These are phyloP conservation scores for Rugosomyces carneus DNA, from an alignment of 1,284 basidiomycete species.

Conservation along the genomic window DNA sequence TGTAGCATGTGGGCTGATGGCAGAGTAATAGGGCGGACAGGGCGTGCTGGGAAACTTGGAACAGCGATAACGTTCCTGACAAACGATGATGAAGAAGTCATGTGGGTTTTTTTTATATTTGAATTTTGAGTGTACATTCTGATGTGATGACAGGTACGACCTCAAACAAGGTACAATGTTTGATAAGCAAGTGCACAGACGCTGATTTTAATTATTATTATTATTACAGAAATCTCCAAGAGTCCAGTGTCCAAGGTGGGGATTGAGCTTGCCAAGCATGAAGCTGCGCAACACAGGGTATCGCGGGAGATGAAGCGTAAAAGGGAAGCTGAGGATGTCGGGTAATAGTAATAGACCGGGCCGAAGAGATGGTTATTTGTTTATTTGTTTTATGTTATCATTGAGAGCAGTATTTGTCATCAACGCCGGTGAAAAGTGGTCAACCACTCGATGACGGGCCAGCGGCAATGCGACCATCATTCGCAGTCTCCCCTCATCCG, in stretches of 20 bases:
- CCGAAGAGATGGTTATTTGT: neutral
- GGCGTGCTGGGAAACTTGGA: slow-evolving; percentile 93
- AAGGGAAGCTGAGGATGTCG: slow-evolving; percentile 70
- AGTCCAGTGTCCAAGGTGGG: slow-evolving; percentile 89
- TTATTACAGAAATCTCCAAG: slow-evolving; percentile 76
- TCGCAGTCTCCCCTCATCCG: neutral
- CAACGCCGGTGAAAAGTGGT: slow-evolving; percentile 5
- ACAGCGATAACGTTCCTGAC: slow-evolving; percentile 93
- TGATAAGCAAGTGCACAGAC: slow-evolving; percentile 1
- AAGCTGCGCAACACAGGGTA: slow-evolving; percentile 83
- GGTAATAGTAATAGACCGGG: slow-evolving; percentile 29
- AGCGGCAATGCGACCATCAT: neutral
- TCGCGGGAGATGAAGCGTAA: slow-evolving; percentile 90
- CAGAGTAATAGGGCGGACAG: slow-evolving; percentile 71
- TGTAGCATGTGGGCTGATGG: slow-evolving; percentile 6
- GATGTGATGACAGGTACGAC: slow-evolving; percentile 60
- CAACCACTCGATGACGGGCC: neutral
- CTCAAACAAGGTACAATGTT: slow-evolving; percentile 78
- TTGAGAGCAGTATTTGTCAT: neutral
- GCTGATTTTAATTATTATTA: neutral
- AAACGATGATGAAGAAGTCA: slow-evolving; percentile 94
- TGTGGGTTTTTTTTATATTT: slow-evolving; percentile 53
- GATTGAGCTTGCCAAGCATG: slow-evolving; percentile 82
- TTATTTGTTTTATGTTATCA: slow-evolving; percentile 3
- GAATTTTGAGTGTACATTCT: slow-evolving; percentile 7